Evolutionary conservation across 257 asterid genomes (phyloP), one percentile per base, ranked within the genome.

Genomic region (Solanum corneliomulleri): DNA sequence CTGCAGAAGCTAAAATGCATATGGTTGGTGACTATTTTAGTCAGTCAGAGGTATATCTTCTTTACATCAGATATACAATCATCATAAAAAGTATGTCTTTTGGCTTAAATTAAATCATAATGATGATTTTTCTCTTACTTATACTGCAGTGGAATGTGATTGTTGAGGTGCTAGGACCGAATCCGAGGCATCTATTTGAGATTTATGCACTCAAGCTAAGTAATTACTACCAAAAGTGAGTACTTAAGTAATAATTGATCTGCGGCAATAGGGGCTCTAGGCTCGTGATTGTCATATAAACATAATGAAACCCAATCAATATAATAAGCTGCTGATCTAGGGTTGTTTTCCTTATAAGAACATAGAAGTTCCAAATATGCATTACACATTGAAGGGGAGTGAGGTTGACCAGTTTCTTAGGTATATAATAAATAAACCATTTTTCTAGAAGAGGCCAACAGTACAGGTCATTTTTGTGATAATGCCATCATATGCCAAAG

Each of bases 121-220:
- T 47, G 68, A 47, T 27, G 18, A 80, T 16, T 5, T 80, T 80
- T 42, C 21, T 47, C 74, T 56, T 27, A 29, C 39, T 89, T 88
- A 31, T 80, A 71, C 87, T 92, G 91, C 97, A 96, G 98, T 94
- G 95, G 98, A 86, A 92, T 87, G 90, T 95, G 88, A 89, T 97
- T 76, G 94, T 90, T 88, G 96, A 95, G 87, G 96, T 93, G 87
- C 86, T 97, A 87, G 99, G 99, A 86, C 86, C 98, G 71, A 94
- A 92, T 89, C 91, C 96, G 42, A 93, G 99, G n/a, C 99, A 97
- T 93, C 94, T 95, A 86, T 94, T 95, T 91, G 99, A 97, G 94
- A 87, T 97, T 89, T 91, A 94, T 89, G 98, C 94, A 7, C 98
- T 97, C 89, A 97, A 95, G 93, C 93, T 93, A 83, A 94, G 92